A percentile compares a stretch with the other conserved stretches of the same genome.
Evolutionary conservation across 305 asterid species (phyloP).

Genomic region (Fraxinus angustifolia): DNA sequence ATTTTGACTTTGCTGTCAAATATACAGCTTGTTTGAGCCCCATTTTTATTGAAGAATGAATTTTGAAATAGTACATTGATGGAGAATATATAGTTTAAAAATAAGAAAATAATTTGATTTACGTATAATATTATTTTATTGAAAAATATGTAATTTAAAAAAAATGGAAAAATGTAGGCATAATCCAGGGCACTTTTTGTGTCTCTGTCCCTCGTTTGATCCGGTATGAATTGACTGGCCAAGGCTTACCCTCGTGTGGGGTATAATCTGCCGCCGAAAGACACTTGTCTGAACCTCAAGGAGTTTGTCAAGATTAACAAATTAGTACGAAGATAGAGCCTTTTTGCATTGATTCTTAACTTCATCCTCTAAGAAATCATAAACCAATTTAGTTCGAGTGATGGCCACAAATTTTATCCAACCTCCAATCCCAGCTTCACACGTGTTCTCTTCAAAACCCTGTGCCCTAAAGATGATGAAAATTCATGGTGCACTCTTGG

Average conservation of each 20-base stretch:
- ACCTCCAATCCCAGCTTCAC: constrained; percentile 46
- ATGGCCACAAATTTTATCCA: constrained; percentile 55
- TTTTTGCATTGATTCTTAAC: neutral
- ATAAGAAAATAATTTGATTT: too few species aligned
- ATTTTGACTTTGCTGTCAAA: neutral
- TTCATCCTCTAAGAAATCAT: neutral
- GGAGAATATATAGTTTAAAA: too few species aligned
- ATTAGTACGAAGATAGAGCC: neutral
- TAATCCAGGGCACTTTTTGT: neutral
- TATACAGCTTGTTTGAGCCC: too few species aligned
- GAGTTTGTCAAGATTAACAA: neutral
- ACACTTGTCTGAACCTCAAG: neutral
- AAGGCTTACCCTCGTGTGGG: neutral
- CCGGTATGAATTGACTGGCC: neutral
- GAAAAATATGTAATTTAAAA: too few species aligned
- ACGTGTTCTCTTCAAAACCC: constrained; percentile 39
- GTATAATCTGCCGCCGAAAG: neutral
- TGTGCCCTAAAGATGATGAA: constrained; percentile 31
- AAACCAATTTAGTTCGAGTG: neutral
- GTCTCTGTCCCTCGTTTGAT: neutral
- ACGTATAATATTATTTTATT: too few species aligned
- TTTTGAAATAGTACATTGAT: too few species aligned
- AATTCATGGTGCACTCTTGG: constrained; percentile 28
- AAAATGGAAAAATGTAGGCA: too few species aligned
- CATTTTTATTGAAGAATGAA: too few species aligned